Conservation (phyloP, 1,284 basidiomycete genomes). For the Malassezia pachydermatis region DNA sequence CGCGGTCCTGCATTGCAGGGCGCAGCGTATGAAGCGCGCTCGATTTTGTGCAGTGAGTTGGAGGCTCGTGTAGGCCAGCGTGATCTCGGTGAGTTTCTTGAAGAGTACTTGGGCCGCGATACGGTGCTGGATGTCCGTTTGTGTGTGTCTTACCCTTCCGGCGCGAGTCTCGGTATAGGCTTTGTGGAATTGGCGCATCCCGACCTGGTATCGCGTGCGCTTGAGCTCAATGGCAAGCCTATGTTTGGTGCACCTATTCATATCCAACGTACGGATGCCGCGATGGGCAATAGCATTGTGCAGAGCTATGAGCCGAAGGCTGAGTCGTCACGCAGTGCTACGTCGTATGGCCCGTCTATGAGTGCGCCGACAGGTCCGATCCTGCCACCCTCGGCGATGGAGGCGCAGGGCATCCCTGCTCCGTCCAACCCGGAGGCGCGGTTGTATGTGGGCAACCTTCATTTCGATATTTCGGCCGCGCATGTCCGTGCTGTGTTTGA, state of each 20-base stretch:
- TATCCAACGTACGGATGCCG: constrained; percentile 90
- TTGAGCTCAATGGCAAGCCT: constrained; percentile 77
- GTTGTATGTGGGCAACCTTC: constrained; percentile 89
- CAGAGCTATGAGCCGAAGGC: constrained; percentile 53
- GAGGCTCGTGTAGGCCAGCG: constrained; percentile 85
- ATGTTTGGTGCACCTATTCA: constrained; percentile 96
- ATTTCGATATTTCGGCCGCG: constrained; percentile 88
- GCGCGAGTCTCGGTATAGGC: constrained; percentile 88
- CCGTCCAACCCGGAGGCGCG: constrained; percentile 54
- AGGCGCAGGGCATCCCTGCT: constrained; percentile 8
- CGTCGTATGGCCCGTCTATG: constrained; percentile 18
- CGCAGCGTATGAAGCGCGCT: constrained; percentile 65
- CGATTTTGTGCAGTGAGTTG: constrained; percentile 95
- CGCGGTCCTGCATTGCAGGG: background rate
- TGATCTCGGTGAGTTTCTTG: constrained; percentile 96
- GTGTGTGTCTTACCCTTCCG: constrained; percentile 81
- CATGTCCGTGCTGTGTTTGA: constrained; percentile 98
- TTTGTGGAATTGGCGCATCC: constrained; percentile 90
- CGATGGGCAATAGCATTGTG: constrained; percentile 49
- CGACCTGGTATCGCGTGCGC: constrained; percentile 79
- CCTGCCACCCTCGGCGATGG: constrained; percentile 17
- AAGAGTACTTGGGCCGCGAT: constrained; percentile 79
- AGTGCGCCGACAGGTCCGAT: constrained; percentile 13
- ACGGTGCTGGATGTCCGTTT: constrained; percentile 88
- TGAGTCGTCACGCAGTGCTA: constrained; percentile 16